Percentiles rank a stretch among this genome's conserved stretches.
These are phyloP conservation scores for Alternaria brassicae DNA, from an alignment of 2,329 filamentous ascomycete genomes.

Conservation along the genomic window DNA sequence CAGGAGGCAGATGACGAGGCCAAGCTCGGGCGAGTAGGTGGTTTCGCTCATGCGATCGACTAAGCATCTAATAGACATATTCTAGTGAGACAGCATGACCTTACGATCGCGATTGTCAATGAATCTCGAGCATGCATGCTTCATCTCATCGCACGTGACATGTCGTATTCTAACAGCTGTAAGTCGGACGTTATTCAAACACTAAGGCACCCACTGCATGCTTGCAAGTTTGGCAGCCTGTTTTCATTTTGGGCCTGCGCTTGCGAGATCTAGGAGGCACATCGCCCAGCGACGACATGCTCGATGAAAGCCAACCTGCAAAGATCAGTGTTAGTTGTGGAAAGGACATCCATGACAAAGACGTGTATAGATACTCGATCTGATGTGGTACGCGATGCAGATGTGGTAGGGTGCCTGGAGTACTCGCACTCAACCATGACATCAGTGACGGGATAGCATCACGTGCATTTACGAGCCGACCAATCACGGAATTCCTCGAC, in stretches of 20 bases:
- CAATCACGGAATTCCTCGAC: slow-evolving; percentile 4
- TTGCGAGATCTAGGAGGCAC: slow-evolving; percentile 8
- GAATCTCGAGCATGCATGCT: slow-evolving; percentile 23
- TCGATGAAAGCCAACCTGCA: neutral
- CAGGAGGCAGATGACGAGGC: slow-evolving; percentile 54
- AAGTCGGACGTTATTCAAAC: neutral
- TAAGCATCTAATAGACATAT: slow-evolving; percentile 49
- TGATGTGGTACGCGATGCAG: neutral
- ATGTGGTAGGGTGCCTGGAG: neutral
- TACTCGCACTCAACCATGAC: neutral
- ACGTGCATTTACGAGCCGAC: slow-evolving; percentile 21
- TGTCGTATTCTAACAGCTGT: slow-evolving; percentile 12
- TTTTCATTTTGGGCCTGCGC: slow-evolving; percentile 31
- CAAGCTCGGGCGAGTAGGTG: slow-evolving; percentile 44
- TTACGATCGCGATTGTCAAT: slow-evolving; percentile 17
- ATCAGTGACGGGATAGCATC: neutral
- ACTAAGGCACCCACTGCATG: slow-evolving; percentile 11
- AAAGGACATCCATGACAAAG: neutral
- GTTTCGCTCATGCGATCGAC: slow-evolving; percentile 43
- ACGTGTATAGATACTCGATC: neutral
- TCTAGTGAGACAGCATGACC: slow-evolving; percentile 52
- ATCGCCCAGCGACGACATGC: slow-evolving; percentile 4
- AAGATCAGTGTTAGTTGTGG: too few relatives aligned
- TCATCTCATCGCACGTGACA: slow-evolving; percentile 38
- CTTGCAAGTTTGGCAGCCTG: slow-evolving; percentile 39